phyloP scores from a whole-genome alignment of 2,329 filamentous ascomycete species.

The Aspergillus chevalieri region DNA sequence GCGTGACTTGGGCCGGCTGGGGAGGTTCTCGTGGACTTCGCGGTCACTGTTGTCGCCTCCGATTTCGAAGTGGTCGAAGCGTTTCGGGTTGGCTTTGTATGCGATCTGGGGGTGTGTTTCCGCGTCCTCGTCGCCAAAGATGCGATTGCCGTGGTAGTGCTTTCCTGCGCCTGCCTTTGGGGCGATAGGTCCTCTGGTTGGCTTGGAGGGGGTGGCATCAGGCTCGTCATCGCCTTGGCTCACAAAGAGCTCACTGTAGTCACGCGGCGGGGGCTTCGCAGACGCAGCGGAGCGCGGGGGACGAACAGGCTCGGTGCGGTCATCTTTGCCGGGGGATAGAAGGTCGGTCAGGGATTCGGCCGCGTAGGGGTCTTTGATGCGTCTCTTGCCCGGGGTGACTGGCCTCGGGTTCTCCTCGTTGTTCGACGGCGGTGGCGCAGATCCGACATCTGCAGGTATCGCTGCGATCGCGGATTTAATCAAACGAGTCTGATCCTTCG shows the following conservation, averaged over 20 bases:
- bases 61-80: slow-evolving; percentile 61
- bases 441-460: slow-evolving; percentile 8
- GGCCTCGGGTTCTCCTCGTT: slow-evolving; percentile 7
- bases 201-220: slow-evolving; percentile 20
- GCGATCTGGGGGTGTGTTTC: slow-evolving; percentile 35
- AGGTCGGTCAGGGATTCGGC: slow-evolving; percentile 62
- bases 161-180: slow-evolving; percentile 54
- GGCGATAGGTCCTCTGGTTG: slow-evolving; percentile 37
- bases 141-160: slow-evolving; percentile 57
- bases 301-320: slow-evolving; percentile 44
- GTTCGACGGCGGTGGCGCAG: slow-evolving; percentile 13
- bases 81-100: slow-evolving; percentile 64
- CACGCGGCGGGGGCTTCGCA: slow-evolving; percentile 63
- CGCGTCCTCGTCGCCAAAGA: slow-evolving; percentile 57
- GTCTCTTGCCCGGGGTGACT: slow-evolving; percentile 34
- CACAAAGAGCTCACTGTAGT: slow-evolving; percentile 64
- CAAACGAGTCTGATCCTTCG: slow-evolving; percentile 72
- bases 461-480: slow-evolving; percentile 52
- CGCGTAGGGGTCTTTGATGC: slow-evolving; percentile 39
- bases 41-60: slow-evolving; percentile 24
- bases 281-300: slow-evolving; percentile 57
- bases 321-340: slow-evolving; percentile 53
- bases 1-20: slow-evolving; percentile 31
- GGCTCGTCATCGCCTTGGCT: slow-evolving; percentile 36
- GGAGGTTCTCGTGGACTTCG: slow-evolving; percentile 19